These are phyloP conservation scores for Phytopythium helicoides DNA, from an alignment of 352 stramenopile genomes.

Conservation along the genomic window DNA sequence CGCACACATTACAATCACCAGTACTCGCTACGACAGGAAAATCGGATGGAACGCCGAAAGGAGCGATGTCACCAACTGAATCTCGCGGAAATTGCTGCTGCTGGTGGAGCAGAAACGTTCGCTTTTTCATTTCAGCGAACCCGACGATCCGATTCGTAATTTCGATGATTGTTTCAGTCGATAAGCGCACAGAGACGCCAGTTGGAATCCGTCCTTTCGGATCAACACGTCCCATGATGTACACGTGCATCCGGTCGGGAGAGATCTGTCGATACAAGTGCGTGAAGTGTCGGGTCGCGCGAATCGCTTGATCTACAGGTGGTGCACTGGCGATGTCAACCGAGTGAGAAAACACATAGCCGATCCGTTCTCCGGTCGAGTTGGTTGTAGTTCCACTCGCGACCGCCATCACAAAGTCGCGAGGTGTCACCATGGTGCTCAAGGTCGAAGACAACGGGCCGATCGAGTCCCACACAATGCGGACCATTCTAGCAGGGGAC, in stretches of 20 bases:
- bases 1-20: neutral
- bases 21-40: neutral
- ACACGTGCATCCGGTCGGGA: constrained; percentile 6
- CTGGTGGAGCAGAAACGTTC: too few relatives aligned
- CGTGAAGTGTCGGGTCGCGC: neutral
- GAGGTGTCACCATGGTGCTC: constrained; percentile 1
- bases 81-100: too few relatives aligned
- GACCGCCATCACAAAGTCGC: constrained; percentile 54
- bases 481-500: too few relatives aligned
- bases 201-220: neutral
- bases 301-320: neutral
- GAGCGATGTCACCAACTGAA: too few relatives aligned
- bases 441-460: neutral
- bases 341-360: constrained; percentile 9
- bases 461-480: neutral
- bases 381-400: constrained; percentile 23
- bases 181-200: neutral
- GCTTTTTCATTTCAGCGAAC: constrained; percentile 5
- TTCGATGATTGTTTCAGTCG: too few relatives aligned
- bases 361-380: constrained; percentile 3
- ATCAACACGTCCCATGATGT: neutral
- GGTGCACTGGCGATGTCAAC: neutral
- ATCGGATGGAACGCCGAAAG: too few relatives aligned
- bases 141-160: too few relatives aligned
- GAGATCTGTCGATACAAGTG: constrained; percentile 6